Evolutionary conservation across 2,329 filamentous ascomycete genomes (phyloP).

Genomic region (Westerdykella aurantiaca): DNA sequence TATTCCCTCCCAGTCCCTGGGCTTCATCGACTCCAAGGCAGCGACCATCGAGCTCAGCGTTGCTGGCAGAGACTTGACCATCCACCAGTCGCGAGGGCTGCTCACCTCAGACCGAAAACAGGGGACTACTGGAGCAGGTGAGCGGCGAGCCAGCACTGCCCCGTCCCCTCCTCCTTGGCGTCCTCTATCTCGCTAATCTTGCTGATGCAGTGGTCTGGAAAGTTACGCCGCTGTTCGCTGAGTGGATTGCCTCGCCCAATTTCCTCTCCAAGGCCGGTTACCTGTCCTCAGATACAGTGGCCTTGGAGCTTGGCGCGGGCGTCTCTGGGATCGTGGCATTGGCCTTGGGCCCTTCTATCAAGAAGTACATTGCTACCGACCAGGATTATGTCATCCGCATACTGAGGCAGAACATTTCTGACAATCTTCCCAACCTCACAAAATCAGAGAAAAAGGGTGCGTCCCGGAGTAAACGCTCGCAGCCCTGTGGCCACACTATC

Average conservation of each 20-base stretch:
- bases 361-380: conserved; percentile 73
- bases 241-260: conserved; percentile 68
- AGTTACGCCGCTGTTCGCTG: conserved; percentile 74
- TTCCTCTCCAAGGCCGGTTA: conserved; percentile 54
- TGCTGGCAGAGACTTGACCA: conserved; percentile 62
- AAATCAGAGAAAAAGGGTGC: background rate
- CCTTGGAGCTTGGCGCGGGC: conserved; percentile 84
- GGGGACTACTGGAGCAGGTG: conserved; percentile 68
- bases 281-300: conserved; percentile 50
- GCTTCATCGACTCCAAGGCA: conserved; percentile 73
- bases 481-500: background rate
- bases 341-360: conserved; percentile 56
- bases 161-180: conserved; percentile 17
- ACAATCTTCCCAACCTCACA: conserved; percentile 44
- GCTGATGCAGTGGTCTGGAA: conserved; percentile 71
- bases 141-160: conserved; percentile 38
- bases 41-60: conserved; percentile 61
- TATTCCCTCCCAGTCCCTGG: conserved; percentile 61
- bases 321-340: conserved; percentile 76
- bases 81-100: conserved; percentile 78
- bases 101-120: conserved; percentile 68
- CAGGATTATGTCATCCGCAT: conserved; percentile 77
- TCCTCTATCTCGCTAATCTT: conserved; percentile 17
- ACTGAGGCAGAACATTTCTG: conserved; percentile 67
- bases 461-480: background rate